These are phyloP conservation scores for Zygotorulaspora mrakii DNA, from an alignment of 1,139 yeast genomes.

Conservation along the genomic window DNA sequence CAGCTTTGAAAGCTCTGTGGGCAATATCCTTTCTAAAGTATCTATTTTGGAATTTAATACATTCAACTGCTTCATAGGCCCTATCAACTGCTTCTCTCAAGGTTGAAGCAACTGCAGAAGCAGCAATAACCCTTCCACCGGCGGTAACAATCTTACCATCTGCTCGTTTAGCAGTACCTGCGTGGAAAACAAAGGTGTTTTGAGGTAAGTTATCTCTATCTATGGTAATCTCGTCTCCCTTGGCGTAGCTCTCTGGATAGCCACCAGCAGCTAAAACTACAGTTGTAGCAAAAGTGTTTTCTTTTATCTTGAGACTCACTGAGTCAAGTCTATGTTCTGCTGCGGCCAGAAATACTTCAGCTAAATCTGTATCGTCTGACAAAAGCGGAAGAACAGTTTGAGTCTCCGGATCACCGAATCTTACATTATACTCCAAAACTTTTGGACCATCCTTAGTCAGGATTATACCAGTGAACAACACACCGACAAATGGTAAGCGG, in stretches of 20 bases:
- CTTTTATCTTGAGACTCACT: constrained; percentile 59
- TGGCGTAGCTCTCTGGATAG: constrained; percentile 81
- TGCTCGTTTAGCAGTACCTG: constrained; percentile 66
- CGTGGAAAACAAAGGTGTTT: constrained; percentile 80
- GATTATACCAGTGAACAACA: constrained; percentile 95
- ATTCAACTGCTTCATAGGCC: constrained; percentile 82
- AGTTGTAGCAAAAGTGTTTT: constrained; percentile 71
- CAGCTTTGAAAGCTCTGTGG: constrained; percentile 81
- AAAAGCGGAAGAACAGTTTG: constrained; percentile 91
- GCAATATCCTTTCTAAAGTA: constrained; percentile 93
- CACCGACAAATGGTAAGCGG: constrained; percentile 93
- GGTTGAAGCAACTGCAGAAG: constrained; percentile 78
- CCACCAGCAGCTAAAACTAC: constrained; percentile 98
- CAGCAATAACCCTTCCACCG: constrained; percentile 97
- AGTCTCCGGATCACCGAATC: constrained; percentile 99
- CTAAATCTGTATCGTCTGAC: constrained; percentile 79
- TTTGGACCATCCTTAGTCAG: constrained; percentile 81
- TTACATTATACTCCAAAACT: constrained; percentile 92
- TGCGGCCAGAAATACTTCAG: constrained; percentile 87
- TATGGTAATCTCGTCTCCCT: constrained; percentile 80
- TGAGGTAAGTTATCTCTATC: constrained; percentile 45
- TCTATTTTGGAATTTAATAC: constrained; percentile 66
- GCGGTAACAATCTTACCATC: constrained; percentile 67
- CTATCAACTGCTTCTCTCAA: constrained; percentile 75
- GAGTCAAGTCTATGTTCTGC: constrained; percentile 94